These are phyloP conservation scores for Rubus parviflorus DNA, from an alignment of 306 rosid genomes.

Conservation along the genomic window DNA sequence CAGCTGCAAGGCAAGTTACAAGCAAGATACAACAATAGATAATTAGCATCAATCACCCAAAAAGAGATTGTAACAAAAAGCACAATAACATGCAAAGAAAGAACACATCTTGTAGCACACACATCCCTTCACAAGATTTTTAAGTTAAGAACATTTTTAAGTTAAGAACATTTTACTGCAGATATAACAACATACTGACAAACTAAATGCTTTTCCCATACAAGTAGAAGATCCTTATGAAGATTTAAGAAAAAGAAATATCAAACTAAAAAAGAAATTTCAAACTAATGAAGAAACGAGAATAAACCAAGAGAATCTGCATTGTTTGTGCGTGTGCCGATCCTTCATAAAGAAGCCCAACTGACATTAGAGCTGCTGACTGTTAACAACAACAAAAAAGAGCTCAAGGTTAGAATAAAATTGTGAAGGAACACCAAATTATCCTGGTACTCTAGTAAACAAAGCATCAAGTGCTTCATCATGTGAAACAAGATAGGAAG, in stretches of 20 bases:
- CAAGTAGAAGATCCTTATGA: background rate
- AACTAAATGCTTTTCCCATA: background rate
- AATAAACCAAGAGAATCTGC: conserved; percentile 80
- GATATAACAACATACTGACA: background rate
- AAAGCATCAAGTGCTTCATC: conserved; percentile 13
- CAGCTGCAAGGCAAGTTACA: conserved; percentile 20
- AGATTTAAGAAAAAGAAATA: conserved; percentile 9
- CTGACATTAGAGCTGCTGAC: conserved; percentile 92
- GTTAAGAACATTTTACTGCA: background rate
- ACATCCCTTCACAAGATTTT: background rate
- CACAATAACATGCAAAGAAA: background rate
- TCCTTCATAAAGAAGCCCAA: conserved; percentile 90
- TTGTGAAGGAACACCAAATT: conserved; percentile 20
- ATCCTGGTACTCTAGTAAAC: background rate
- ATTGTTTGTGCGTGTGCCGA: conserved; percentile 91
- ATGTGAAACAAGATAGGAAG: conserved; percentile 10
- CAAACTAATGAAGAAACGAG: conserved; percentile 27
- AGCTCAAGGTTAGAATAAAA: conserved; percentile 27
- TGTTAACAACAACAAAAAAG: conserved; percentile 34
- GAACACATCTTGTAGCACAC: background rate
- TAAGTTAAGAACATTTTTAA: background rate
- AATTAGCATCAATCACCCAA: background rate
- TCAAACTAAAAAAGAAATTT: conserved; percentile 8
- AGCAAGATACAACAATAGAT: background rate
- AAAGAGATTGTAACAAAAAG: background rate